Conservation (phyloP, 371 early-diverging fungal species). For the Blakeslea trispora region DNA sequence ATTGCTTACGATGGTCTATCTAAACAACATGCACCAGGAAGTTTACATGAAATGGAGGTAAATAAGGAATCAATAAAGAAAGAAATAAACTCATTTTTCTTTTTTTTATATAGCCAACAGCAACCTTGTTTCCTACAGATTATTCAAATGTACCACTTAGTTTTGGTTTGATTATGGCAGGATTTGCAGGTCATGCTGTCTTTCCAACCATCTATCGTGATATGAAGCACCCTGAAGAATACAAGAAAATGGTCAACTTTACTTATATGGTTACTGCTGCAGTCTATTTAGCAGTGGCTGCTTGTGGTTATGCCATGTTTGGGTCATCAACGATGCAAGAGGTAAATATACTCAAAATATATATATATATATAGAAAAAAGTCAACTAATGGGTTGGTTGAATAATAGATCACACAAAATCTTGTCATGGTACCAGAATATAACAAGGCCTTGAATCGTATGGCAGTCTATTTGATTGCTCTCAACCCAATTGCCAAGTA, state of each 20-base stretch:
- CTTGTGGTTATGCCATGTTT: conserved; percentile 79
- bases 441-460: conserved; percentile 50
- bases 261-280: conserved; percentile 37
- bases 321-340: conserved; percentile 62
- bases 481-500: conserved; percentile 75
- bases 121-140: conserved; percentile 25
- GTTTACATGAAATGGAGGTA: conserved; percentile 57
- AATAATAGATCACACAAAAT: conserved; percentile 69
- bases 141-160: conserved; percentile 39
- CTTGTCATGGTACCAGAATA: conserved; percentile 62
- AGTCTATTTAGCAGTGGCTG: conserved; percentile 43
- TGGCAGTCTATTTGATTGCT: conserved; percentile 65
- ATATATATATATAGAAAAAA: too few relatives aligned
- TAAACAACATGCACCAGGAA: conserved; percentile 56
- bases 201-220: conserved; percentile 52
- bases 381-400: too few relatives aligned
- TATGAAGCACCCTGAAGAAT: conserved; percentile 48
- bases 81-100: background rate
- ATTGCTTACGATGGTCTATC: conserved; percentile 53
- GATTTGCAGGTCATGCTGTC: conserved; percentile 52
- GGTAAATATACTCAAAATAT: conserved; percentile 39
- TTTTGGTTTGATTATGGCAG: conserved; percentile 52
- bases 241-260: conserved; percentile 43
- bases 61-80: conserved; percentile 19
- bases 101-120: conserved; percentile 2